These are phyloP conservation scores for Priceomyces castillae DNA, from an alignment of 805 yeast species.

Conservation along the genomic window DNA sequence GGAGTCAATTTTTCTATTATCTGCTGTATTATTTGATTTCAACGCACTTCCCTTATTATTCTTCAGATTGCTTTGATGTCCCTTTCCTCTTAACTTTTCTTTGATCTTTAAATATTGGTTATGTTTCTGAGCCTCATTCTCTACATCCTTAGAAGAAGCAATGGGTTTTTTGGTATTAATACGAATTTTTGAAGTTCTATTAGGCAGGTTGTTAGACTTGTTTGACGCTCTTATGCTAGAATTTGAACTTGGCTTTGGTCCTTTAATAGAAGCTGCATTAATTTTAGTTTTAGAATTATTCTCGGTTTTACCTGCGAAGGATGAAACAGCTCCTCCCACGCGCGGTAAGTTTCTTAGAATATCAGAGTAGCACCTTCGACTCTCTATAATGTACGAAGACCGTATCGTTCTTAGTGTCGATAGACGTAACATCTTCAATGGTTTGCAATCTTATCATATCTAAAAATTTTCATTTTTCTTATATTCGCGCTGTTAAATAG, in stretches of 20 bases:
- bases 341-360: constrained; percentile 27
- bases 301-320: constrained; percentile 12
- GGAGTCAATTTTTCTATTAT: neutral
- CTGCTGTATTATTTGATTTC: constrained; percentile 1
- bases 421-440: neutral
- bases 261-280: neutral
- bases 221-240: neutral
- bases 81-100: constrained; percentile 7
- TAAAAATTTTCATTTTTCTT: neutral
- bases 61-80: constrained; percentile 2
- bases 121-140: constrained; percentile 1
- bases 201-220: neutral
- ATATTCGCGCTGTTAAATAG: neutral
- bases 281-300: constrained; percentile 2
- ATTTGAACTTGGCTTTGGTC: neutral
- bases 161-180: too few species aligned
- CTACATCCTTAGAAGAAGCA: too few species aligned
- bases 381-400: neutral
- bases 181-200: neutral
- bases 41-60: neutral
- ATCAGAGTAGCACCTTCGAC: constrained; percentile 10
- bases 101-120: constrained; percentile 6
- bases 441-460: neutral
- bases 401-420: neutral
- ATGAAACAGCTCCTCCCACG: constrained; percentile 24